Evolutionary conservation across 768 basidiomycete species (phyloP), one percentile per base, ranked within the genome.

Genomic region (Pisolithus marmoratus): DNA sequence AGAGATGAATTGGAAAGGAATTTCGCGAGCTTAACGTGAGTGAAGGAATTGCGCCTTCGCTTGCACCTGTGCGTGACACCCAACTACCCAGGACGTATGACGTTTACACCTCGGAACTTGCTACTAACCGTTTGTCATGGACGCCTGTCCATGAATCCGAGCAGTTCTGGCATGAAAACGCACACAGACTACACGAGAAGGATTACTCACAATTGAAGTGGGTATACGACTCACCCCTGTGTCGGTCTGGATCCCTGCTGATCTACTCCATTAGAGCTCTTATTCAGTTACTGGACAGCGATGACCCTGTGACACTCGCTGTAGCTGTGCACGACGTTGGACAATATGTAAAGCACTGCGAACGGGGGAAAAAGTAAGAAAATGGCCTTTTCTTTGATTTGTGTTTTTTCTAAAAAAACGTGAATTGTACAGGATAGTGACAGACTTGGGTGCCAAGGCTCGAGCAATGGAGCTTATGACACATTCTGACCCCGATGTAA

Each of bases 161-260:
- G 54, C 84, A 92, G 34, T 99, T 99, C 73, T 99, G 96, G 96
- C 90, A 88, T 63, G 93, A 94, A 73, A 97, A 98, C 63, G 94
- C 89, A 5, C 71, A 74, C 7, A 91, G 83, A 63, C 70, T 98
- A 40, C 90, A 93, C 57, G 94, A 97, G 55, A 82, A 80, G 49
- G 87, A 92, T 62, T 78, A 85, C 57, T 82, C 86, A 60, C 87
- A 90, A 53, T 76, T 98, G 53, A 94, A 87, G 95, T 94, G 73
- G 57, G 49, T 55, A 27, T n/a, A 15, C 19, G 3, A 9, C 24
- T 42, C 23, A 43, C 24, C 19, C 42, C 24, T 27, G 26, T 31
- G 8, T 22, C 19, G n/a, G n/a, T 15, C 38, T 47, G 38, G 20
- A 17, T 4, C n/a, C 9, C 22, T n/a, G 26, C 48, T 53, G 43